These are phyloP conservation scores for Salix viminalis DNA, from an alignment of 345 rosid species.

Conservation along the genomic window DNA sequence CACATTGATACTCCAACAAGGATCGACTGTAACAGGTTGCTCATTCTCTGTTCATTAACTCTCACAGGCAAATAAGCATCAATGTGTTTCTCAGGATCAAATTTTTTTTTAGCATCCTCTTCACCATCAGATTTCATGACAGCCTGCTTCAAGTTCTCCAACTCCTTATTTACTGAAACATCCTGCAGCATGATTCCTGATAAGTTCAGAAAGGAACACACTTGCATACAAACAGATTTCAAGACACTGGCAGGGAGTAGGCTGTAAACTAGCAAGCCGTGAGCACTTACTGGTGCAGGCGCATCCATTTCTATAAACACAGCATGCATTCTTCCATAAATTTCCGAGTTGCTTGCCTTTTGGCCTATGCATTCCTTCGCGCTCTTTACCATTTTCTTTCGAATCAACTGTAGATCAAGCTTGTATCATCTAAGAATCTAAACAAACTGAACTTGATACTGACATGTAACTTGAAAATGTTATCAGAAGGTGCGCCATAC, in stretches of 20 bases:
- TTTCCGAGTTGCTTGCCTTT: constrained; percentile 57
- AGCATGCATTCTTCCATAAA: constrained; percentile 75
- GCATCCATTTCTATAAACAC: constrained; percentile 66
- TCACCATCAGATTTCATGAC: constrained; percentile 58
- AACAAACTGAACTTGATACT: background rate
- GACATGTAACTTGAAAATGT: background rate
- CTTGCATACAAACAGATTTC: background rate
- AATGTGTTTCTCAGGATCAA: constrained; percentile 65
- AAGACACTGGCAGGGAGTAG: background rate
- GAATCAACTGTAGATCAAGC: constrained; percentile 39
- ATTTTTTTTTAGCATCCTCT: constrained; percentile 37
- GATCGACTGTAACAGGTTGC: constrained; percentile 69
- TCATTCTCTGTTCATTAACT: constrained; percentile 77
- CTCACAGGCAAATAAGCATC: constrained; percentile 70
- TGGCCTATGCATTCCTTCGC: constrained; percentile 66
- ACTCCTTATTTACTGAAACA: constrained; percentile 49
- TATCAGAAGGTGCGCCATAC: constrained; percentile 20
- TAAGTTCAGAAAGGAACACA: background rate
- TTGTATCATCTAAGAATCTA: constrained; percentile 5
- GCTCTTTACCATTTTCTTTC: constrained; percentile 71
- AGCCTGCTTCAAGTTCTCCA: constrained; percentile 64
- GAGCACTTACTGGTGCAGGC: constrained; percentile 41
- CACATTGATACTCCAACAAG: constrained; percentile 56
- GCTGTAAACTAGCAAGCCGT: background rate
- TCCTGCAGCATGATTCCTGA: constrained; percentile 32